These are phyloP conservation scores for Penicillium silybi DNA, from an alignment of 495 filamentous ascomycete species.

Conservation along the genomic window DNA sequence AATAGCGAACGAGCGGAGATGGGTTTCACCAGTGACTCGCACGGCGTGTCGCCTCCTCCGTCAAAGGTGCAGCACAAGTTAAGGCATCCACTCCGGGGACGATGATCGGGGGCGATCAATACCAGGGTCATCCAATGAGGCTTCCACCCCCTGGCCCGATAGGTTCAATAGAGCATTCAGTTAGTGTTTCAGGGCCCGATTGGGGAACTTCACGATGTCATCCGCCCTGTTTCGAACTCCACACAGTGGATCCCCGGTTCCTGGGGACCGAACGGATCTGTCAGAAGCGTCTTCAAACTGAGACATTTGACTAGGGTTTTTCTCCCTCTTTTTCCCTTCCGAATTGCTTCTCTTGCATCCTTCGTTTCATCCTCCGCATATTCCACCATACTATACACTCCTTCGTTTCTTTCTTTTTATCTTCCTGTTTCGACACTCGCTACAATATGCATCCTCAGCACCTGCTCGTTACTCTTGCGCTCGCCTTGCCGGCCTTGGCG, in stretches of 20 bases:
- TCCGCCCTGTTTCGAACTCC: background rate
- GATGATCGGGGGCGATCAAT: constrained; percentile 8
- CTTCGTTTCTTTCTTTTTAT: background rate
- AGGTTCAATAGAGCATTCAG: constrained; percentile 9
- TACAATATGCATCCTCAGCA: constrained; percentile 14
- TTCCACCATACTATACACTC: background rate
- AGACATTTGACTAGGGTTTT: background rate
- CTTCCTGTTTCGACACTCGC: background rate
- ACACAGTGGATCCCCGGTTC: constrained; percentile 6
- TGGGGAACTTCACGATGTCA: constrained; percentile 4
- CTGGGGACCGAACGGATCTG: constrained; percentile 5
- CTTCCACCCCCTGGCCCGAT: background rate
- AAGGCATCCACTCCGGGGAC: constrained; percentile 9
- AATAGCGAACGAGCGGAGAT: background rate
- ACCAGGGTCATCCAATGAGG: constrained; percentile 1
- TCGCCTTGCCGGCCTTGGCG: constrained; percentile 20
- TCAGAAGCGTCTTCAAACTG: background rate
- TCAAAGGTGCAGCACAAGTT: background rate
- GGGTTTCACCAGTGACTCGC: constrained; percentile 1
- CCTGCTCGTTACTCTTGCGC: constrained; percentile 24
- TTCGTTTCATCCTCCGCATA: constrained; percentile 5
- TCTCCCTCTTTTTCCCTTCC: background rate
- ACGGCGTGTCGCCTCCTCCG: background rate
- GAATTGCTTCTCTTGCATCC: background rate
- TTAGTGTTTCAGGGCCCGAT: constrained; percentile 14